A percentile compares a stretch with the other conserved stretches of the same genome.
Conservation (phyloP, 176 grass and related monocot species). For the Pharus latifolius region DNA sequence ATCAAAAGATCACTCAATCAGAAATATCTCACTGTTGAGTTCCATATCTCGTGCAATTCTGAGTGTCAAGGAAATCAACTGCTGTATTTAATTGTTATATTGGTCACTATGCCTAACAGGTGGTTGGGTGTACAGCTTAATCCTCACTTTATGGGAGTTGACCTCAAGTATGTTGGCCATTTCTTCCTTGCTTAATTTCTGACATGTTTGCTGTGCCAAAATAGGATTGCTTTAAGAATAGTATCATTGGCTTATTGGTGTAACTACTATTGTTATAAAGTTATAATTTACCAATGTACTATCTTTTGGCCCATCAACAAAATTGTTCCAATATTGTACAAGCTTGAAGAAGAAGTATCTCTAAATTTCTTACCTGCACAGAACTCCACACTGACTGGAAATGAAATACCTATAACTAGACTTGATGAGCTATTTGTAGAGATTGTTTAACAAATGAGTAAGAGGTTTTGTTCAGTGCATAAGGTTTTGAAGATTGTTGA, state of each 20-base stretch:
- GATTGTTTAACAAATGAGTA: background rate
- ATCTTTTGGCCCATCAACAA: background rate
- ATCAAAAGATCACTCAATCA: background rate
- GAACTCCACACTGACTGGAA: background rate
- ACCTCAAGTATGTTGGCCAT: slow-evolving; percentile 77
- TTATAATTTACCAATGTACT: background rate
- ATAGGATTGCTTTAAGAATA: background rate
- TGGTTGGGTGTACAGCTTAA: slow-evolving; percentile 98
- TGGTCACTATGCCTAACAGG: slow-evolving; percentile 44
- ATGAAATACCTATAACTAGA: background rate
- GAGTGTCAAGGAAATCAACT: background rate
- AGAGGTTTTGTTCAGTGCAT: background rate
- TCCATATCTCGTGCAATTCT: background rate
- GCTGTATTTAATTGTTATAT: background rate
- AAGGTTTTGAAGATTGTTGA: background rate
- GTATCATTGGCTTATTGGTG: background rate
- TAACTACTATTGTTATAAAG: background rate
- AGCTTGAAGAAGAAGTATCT: too few relatives aligned
- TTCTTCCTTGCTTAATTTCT: slow-evolving; percentile 15
- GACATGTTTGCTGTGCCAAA: background rate
- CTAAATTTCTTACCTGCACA: background rate
- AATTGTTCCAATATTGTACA: background rate
- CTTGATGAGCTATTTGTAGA: background rate
- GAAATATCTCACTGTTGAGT: too few relatives aligned
- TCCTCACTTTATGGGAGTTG: slow-evolving; percentile 92